These are phyloP conservation scores for Pleurotus citrinopileatus DNA, from an alignment of 768 basidiomycete species.

Conservation along the genomic window DNA sequence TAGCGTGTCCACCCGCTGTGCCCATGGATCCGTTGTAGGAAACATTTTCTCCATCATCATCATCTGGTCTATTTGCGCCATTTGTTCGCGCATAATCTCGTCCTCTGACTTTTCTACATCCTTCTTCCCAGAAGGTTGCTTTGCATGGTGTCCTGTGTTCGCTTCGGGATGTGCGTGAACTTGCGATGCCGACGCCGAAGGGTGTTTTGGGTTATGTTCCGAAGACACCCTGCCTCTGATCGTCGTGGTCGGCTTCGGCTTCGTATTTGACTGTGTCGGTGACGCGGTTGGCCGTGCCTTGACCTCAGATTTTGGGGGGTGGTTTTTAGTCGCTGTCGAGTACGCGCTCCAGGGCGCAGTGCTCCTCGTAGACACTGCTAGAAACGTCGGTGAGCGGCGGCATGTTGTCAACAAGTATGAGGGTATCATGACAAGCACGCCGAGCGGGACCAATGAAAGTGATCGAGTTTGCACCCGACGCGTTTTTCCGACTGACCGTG, in stretches of 20 bases:
- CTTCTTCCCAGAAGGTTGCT: slow-evolving; percentile 9
- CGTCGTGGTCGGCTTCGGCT: background rate
- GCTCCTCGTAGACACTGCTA: background rate
- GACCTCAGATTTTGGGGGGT: background rate
- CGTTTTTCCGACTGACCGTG: background rate
- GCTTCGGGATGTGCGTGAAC: slow-evolving; percentile 2
- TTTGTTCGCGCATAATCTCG: slow-evolving; percentile 24
- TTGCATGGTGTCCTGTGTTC: background rate
- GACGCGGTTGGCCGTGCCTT: slow-evolving; percentile 1
- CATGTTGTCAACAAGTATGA: slow-evolving; percentile 7
- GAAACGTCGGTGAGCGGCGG: slow-evolving; percentile 1
- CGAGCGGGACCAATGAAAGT: slow-evolving; percentile 2
- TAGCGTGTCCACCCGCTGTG: slow-evolving; percentile 35
- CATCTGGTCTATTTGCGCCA: slow-evolving; percentile 35
- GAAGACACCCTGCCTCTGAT: slow-evolving; percentile 2
- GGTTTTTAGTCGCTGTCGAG: slow-evolving; percentile 1
- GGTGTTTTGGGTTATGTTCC: slow-evolving; percentile 6
- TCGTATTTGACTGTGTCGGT: background rate
- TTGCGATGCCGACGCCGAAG: background rate
- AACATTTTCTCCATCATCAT: slow-evolving; percentile 29
- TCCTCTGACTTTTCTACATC: slow-evolving; percentile 13
- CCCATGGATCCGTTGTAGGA: slow-evolving; percentile 41
- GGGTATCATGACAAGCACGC: slow-evolving; percentile 5
- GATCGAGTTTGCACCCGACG: background rate
- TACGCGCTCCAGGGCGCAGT: background rate